Base-by-base conservation (phyloP, 1,284 basidiomycete species). In the Schizophyllum amplum region DNA sequence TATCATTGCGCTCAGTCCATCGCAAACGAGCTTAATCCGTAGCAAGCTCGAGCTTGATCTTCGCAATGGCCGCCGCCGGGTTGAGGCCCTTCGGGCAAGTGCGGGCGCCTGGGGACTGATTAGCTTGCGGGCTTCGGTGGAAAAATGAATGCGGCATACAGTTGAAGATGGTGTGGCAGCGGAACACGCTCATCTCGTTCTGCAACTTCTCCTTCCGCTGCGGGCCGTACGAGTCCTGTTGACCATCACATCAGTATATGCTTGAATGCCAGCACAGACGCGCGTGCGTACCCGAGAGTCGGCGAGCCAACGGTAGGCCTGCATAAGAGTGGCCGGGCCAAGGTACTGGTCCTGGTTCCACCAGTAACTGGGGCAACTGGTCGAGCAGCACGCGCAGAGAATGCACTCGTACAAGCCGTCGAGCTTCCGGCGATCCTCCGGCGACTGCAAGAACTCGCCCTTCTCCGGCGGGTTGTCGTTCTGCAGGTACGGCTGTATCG, bases 281-380 rank as follows among this genome's bases (percentile, higher is more conserved):
- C 26, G 13, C 13, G 78, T 84, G 53, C n/a, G n/a, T 66, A 90
- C 90, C 65, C 95, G 79, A 59, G 94, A 97, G 73, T 99, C 96
- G 9, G 95, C 94, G 72, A 99, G 97, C 96, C 96, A 99, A 66
- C 95, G 82, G 74, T 94, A 94, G 0, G 92, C 90, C 67, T 92
- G 89, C 94, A 98, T 95, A 65, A 98, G 79, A 0, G 94, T 94
- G 7, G 95, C 96, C 5, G 96, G 96, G 52, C 96, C 95, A 53
- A 98, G 87, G 75, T 98, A 99, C 73, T 94, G 90, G 70, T 99
- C 94, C 77, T 96, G 92, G 78, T 98, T 98, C 96, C 96, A 98
- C 96, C 96, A 98, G 77, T 98, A 98, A 58, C 82, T 85, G 3
- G 93, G 94, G 81, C 95, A 98, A 54, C 90, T 93, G 0, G 95